Percentiles rank a stretch among this genome's conserved stretches.
Evolutionary conservation across 2,329 filamentous ascomycete genomes (phyloP).

Genomic region (Apiospora arundinis): DNA sequence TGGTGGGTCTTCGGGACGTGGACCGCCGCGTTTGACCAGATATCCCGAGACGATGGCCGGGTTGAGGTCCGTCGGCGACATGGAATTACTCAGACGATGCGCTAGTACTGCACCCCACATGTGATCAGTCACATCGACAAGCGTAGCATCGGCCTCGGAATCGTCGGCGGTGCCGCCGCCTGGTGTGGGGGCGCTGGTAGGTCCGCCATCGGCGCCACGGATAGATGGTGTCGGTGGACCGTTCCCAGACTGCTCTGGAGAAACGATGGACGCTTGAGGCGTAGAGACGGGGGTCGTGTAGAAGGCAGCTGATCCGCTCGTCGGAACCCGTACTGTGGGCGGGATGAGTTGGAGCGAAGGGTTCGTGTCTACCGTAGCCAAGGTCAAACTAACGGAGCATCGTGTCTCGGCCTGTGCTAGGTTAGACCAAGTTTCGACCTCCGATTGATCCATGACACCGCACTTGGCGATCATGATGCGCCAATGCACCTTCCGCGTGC

Average conservation of each 20-base stretch:
- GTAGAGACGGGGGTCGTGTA: constrained; percentile 73
- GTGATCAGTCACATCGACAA: constrained; percentile 76
- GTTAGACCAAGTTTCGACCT: constrained; percentile 65
- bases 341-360: constrained; percentile 70
- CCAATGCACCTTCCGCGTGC: constrained; percentile 75
- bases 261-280: constrained; percentile 64
- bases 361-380: constrained; percentile 69
- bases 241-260: constrained; percentile 63
- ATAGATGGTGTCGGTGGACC: constrained; percentile 54
- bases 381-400: constrained; percentile 59
- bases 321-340: constrained; percentile 55
- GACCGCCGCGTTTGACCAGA: constrained; percentile 67
- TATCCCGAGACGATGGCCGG: constrained; percentile 69
- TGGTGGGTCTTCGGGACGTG: constrained; percentile 62
- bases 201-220: constrained; percentile 33
- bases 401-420: constrained; percentile 59
- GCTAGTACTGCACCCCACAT: constrained; percentile 76
- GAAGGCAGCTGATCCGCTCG: constrained; percentile 50
- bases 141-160: constrained; percentile 68
- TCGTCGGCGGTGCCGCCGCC: constrained; percentile 43
- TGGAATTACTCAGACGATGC: constrained; percentile 68
- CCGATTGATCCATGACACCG: constrained; percentile 69
- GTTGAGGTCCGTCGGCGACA: constrained; percentile 59
- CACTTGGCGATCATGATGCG: constrained; percentile 77
- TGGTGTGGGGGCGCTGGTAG: constrained; percentile 52